Percentiles rank a stretch among this genome's conserved stretches.
These are phyloP conservation scores for Pulicaria dysenterica DNA, from an alignment of 129 eudicot genomes.

Conservation along the genomic window DNA sequence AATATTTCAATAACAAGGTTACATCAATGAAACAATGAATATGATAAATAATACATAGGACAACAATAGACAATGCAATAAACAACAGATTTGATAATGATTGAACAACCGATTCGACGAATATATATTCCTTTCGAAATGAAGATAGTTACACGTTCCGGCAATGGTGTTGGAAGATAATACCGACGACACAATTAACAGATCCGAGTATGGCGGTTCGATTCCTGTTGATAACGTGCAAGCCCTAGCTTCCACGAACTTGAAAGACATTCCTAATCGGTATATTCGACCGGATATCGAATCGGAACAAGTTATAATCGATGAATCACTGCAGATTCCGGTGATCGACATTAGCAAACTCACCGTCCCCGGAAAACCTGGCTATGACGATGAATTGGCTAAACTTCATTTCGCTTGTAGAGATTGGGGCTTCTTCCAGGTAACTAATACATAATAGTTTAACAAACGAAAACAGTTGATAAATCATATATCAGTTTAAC, in stretches of 20 bases:
- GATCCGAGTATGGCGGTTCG: slow-evolving; percentile 48
- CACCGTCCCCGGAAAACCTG: background rate
- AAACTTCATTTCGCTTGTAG: slow-evolving; percentile 56
- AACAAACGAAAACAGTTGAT: slow-evolving; percentile 37
- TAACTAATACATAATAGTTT: background rate
- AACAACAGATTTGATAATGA: slow-evolving; percentile 2
- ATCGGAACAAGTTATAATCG: slow-evolving; percentile 28
- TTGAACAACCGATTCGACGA: background rate
- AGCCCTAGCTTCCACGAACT: slow-evolving; percentile 43
- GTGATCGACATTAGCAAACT: slow-evolving; percentile 53
- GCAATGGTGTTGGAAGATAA: slow-evolving; percentile 21
- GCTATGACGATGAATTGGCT: slow-evolving; percentile 38
- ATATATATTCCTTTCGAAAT: background rate
- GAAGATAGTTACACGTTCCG: background rate
- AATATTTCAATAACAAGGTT: slow-evolving; percentile 6
- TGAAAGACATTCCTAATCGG: slow-evolving; percentile 44
- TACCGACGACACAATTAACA: background rate
- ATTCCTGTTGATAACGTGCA: slow-evolving; percentile 61
- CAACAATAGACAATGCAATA: background rate
- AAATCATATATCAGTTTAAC: slow-evolving; percentile 32
- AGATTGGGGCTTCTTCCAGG: slow-evolving; percentile 74
- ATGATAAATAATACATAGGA: background rate
- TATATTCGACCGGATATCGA: slow-evolving; percentile 52
- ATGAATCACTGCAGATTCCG: slow-evolving; percentile 51
- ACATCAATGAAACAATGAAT: background rate